Evolutionary conservation across 129 eudicot species (phyloP).

Genomic region (Deinandra increscens): DNA sequence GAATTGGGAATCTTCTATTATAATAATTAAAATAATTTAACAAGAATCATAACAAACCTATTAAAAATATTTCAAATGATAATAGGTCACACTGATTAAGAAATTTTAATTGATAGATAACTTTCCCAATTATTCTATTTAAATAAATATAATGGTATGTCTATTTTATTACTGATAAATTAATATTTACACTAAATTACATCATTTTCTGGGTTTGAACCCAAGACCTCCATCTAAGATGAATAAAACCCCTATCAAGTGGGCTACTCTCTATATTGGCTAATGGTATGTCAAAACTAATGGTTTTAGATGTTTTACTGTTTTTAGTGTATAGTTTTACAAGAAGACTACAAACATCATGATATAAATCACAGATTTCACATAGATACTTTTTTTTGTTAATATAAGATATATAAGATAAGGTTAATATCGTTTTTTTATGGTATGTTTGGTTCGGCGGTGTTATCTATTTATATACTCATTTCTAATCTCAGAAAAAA

Average conservation of each 20-base stretch:
- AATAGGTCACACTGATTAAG: slow-evolving; percentile 6
- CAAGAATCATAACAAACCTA: slow-evolving; percentile 15
- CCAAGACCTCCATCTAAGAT: too few species aligned
- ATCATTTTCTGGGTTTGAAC: too few species aligned
- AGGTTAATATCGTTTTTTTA: too few species aligned
- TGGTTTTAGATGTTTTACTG: too few species aligned
- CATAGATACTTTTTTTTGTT: background rate
- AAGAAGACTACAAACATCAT: background rate
- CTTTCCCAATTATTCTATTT: background rate
- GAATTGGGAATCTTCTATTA: slow-evolving; percentile 18
- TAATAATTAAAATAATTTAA: background rate
- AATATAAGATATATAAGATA: background rate
- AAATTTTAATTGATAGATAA: background rate
- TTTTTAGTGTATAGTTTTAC: background rate
- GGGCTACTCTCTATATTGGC: too few species aligned
- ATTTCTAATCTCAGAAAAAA: too few species aligned
- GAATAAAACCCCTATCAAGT: too few species aligned
- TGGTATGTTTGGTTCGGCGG: too few species aligned
- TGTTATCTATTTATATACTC: too few species aligned
- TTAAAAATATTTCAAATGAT: slow-evolving; percentile 18
- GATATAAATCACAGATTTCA: background rate
- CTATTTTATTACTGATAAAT: too few species aligned
- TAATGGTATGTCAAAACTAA: background rate
- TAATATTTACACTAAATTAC: too few species aligned
- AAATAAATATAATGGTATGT: too few species aligned